Evolutionary conservation across 495 filamentous ascomycete genomes (phyloP).

Genomic region (Parmelia sp.): DNA sequence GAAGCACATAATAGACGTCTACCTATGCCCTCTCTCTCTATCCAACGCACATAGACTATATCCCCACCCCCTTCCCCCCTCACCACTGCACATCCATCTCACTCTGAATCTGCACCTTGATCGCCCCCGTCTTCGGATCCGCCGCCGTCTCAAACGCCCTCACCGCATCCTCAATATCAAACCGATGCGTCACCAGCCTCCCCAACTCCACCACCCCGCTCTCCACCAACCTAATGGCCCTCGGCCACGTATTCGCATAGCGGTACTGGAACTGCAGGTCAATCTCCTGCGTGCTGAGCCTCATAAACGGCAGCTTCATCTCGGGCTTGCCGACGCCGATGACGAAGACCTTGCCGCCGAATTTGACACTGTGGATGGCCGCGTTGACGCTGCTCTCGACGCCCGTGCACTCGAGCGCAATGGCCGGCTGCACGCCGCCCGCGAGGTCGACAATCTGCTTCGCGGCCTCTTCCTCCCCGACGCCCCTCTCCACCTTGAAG

Average conservation of each 20-base stretch:
- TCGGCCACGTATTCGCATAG: conserved; percentile 76
- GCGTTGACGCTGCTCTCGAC: conserved; percentile 72
- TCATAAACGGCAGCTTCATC: conserved; percentile 76
- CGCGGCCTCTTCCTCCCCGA: conserved; percentile 55
- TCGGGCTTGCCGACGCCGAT: conserved; percentile 73
- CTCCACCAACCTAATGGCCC: conserved; percentile 63
- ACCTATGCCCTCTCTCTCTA: neutral
- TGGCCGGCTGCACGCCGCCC: conserved; percentile 54
- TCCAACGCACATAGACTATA: neutral
- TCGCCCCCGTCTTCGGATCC: conserved; percentile 68
- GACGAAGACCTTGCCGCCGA: conserved; percentile 78
- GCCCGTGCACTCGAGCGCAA: conserved; percentile 77
- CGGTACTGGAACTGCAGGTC: conserved; percentile 74
- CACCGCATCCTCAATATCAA: conserved; percentile 66
- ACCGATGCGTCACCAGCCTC: conserved; percentile 60
- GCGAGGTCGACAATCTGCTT: conserved; percentile 49
- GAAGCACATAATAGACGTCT: too few relatives aligned
- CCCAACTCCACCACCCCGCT: conserved; percentile 61
- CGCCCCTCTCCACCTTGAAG: conserved; percentile 50
- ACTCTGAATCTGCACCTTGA: conserved; percentile 71
- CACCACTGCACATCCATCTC: conserved; percentile 23
- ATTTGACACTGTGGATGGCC: conserved; percentile 59
- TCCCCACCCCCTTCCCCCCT: neutral
- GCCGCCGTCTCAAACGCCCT: conserved; percentile 58
- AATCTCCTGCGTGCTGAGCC: conserved; percentile 74